These are phyloP conservation scores for Vitis amurensis DNA, from an alignment of 164 flowering plant genomes.

Conservation along the genomic window DNA sequence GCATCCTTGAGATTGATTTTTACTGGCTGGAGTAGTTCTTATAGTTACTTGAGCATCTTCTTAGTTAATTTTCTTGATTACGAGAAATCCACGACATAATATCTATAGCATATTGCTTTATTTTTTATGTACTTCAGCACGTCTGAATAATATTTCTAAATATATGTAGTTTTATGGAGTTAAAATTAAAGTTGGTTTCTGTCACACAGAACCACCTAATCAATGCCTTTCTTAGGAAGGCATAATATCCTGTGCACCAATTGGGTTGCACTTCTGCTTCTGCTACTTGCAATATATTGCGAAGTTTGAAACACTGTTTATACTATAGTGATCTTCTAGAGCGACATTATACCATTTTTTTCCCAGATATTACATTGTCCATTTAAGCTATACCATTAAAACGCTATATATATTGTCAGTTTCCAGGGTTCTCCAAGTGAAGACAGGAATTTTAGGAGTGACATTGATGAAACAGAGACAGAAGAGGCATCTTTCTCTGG, in stretches of 20 bases:
- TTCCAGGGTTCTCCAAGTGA: slow-evolving; percentile 82
- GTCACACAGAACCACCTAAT: too few species aligned
- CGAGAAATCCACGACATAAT: background rate
- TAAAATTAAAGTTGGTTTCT: too few species aligned
- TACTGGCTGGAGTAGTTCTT: background rate
- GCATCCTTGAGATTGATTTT: background rate
- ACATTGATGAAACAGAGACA: slow-evolving; percentile 70
- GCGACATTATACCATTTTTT: background rate
- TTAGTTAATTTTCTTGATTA: background rate
- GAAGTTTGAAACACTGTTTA: background rate
- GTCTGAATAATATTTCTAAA: too few species aligned
- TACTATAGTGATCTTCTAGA: background rate
- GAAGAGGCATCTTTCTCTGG: slow-evolving; percentile 91
- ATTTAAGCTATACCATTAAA: background rate
- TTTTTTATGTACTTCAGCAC: too few species aligned
- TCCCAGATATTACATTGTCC: background rate
- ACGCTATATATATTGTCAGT: slow-evolving; percentile 35
- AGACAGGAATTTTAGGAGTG: slow-evolving; percentile 74
- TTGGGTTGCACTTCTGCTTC: too few species aligned
- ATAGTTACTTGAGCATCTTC: slow-evolving; percentile 1
- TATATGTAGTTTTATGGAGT: too few species aligned
- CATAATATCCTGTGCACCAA: too few species aligned
- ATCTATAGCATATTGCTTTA: too few species aligned
- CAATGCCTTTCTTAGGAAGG: too few species aligned
- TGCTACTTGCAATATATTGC: background rate